A percentile compares a stretch with the other conserved stretches of the same genome.
phyloP scores from a whole-genome alignment of 352 stramenopile genomes.

The Phytophthora aleatoria region DNA sequence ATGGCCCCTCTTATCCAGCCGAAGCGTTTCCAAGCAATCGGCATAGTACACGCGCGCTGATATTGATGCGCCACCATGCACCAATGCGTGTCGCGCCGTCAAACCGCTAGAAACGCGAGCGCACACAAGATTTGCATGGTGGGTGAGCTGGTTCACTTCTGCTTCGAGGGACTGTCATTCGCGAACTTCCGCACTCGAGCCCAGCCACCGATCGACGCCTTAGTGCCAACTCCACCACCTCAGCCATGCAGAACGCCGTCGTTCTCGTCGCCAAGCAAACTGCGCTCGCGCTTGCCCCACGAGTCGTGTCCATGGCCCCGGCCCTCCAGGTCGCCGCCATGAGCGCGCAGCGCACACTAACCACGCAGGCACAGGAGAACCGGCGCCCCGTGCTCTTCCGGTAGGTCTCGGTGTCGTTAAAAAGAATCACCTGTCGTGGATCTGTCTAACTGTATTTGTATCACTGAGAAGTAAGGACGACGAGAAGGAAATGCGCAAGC shows the following conservation, averaged over 20 bases:
- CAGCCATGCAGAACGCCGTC: conserved; percentile 32
- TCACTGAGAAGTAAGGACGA: conserved; percentile 69
- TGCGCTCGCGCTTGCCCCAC: conserved; percentile 21
- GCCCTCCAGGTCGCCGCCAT: conserved; percentile 31
- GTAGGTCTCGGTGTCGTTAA: conserved; percentile 4
- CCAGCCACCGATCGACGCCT: conserved; percentile 4
- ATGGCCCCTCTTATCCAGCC: neutral
- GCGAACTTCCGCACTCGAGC: conserved; percentile 26
- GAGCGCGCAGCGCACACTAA: conserved; percentile 25
- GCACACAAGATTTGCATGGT: conserved; percentile 9
- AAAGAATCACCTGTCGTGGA: neutral
- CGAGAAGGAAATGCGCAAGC: conserved; percentile 81
- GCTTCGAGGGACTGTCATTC: conserved; percentile 21
- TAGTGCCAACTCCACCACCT: conserved; percentile 15
- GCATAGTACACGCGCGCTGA: neutral
- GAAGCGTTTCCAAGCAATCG: neutral
- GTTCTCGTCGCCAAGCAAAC: conserved; percentile 33
- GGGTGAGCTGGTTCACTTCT: conserved; percentile 12
- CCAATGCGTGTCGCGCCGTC: conserved; percentile 17
- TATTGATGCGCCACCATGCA: conserved; percentile 19
- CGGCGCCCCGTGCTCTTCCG: conserved; percentile 30
- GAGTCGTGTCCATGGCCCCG: conserved; percentile 23
- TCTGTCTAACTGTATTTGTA: conserved; percentile 10
- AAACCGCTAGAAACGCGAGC: conserved; percentile 28
- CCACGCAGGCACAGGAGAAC: conserved; percentile 36